These are phyloP conservation scores for Phytophthora pinifolia DNA, from an alignment of 352 stramenopile species.

Conservation along the genomic window DNA sequence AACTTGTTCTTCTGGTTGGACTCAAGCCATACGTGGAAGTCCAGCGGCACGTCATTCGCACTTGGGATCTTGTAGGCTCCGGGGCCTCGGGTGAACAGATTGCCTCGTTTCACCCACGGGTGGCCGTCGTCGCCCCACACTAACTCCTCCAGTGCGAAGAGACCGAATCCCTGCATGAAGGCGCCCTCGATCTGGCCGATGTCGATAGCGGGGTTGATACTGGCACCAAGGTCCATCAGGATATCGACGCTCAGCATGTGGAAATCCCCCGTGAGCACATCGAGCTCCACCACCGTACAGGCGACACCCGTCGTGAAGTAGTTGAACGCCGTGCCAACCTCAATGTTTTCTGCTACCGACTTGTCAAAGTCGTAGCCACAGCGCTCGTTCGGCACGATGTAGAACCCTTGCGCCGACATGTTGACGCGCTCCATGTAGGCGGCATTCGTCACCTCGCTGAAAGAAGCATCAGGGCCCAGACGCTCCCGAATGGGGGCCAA, in stretches of 20 bases:
- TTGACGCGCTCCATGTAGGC: slow-evolving; percentile 94
- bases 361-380: slow-evolving; percentile 94
- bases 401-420: slow-evolving; percentile 96
- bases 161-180: slow-evolving; percentile 96
- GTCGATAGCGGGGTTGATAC: slow-evolving; percentile 97
- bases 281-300: slow-evolving; percentile 93
- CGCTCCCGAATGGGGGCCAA: slow-evolving; percentile 85
- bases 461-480: slow-evolving; percentile 69
- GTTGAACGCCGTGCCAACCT: slow-evolving; percentile 91
- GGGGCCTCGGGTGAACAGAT: slow-evolving; percentile 93
- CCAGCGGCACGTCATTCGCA: slow-evolving; percentile 94
- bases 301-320: slow-evolving; percentile 96
- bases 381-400: slow-evolving; percentile 88
- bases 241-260: slow-evolving; percentile 83
- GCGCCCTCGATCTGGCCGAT: slow-evolving; percentile 98
- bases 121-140: slow-evolving; percentile 94
- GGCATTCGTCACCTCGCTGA: slow-evolving; percentile 82
- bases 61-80: slow-evolving; percentile 97
- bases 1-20: slow-evolving; percentile 93
- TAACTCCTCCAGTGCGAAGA: slow-evolving; percentile 94
- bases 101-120: slow-evolving; percentile 91
- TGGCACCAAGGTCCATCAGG: slow-evolving; percentile 92
- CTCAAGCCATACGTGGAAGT: slow-evolving; percentile 95
- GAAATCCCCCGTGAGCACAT: slow-evolving; percentile 95
- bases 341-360: slow-evolving; percentile 87